Percentiles rank a stretch among this genome's conserved stretches.
phyloP scores from a whole-genome alignment of 2,329 filamentous ascomycete species.

The Rhytidhysteron rufulum region DNA sequence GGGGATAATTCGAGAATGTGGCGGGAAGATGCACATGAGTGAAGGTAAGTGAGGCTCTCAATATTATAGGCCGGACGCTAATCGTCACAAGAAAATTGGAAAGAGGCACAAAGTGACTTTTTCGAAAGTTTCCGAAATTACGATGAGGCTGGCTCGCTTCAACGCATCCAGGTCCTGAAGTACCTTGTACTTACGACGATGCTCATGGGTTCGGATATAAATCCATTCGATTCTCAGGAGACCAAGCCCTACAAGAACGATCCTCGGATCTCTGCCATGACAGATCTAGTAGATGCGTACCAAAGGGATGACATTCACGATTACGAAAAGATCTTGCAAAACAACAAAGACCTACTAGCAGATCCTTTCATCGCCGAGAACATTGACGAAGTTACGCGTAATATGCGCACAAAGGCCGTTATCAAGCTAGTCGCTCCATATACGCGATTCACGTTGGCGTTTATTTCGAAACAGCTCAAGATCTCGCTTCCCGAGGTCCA shows the following conservation, averaged over 20 bases:
- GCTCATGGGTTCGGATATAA: constrained; percentile 98
- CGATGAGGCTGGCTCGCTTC: constrained; percentile 93
- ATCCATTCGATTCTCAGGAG: constrained; percentile 97
- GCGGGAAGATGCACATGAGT: constrained; percentile 99
- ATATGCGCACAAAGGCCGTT: constrained; percentile 95
- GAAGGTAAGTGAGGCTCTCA: constrained; percentile 51
- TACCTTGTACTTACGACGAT: constrained; percentile 95
- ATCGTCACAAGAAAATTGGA: constrained; percentile 75
- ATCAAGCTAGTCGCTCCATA: constrained; percentile 92
- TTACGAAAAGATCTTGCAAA: constrained; percentile 83
- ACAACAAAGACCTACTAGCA: constrained; percentile 81
- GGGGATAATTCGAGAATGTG: constrained; percentile 97
- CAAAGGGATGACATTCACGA: constrained; percentile 90
- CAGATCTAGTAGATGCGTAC: constrained; percentile 92
- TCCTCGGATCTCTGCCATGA: constrained; percentile 94
- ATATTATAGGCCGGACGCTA: neutral
- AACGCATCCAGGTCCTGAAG: constrained; percentile 95
- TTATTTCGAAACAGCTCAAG: constrained; percentile 83
- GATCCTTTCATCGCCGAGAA: constrained; percentile 98
- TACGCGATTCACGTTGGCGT: constrained; percentile 81
- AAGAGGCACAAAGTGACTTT: constrained; percentile 93
- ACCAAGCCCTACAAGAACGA: constrained; percentile 98
- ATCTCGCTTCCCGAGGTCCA: constrained; percentile 84
- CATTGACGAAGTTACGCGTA: constrained; percentile 96
- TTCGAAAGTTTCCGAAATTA: constrained; percentile 99